Evolutionary conservation across 1,139 yeast genomes (phyloP).

Genomic region (Yamadazyma blattariae): DNA sequence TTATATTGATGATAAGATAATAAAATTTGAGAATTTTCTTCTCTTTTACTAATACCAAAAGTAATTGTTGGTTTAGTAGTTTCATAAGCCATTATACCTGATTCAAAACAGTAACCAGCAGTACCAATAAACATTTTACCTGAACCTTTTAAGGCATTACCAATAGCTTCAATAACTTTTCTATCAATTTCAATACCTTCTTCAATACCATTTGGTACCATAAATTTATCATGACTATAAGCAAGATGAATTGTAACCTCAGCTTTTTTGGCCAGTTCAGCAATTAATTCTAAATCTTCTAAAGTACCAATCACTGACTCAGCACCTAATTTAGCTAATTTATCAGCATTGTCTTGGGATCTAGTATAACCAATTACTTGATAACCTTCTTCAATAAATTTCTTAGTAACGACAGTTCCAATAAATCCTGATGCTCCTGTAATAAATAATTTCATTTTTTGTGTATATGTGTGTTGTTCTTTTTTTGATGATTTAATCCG

Average conservation of each 20-base stretch:
- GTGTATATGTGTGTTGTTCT: too few species aligned
- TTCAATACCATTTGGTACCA: background rate
- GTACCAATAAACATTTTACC: conserved; percentile 18
- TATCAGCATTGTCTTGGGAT: conserved; percentile 29
- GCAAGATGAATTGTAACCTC: conserved; percentile 34
- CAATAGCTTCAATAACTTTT: conserved; percentile 18
- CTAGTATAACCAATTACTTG: conserved; percentile 37
- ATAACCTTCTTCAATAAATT: conserved; percentile 25
- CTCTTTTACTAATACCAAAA: conserved; percentile 1
- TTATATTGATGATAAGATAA: conserved; percentile 15
- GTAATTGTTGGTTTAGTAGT: background rate
- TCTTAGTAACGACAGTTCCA: conserved; percentile 29
- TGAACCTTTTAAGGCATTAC: conserved; percentile 19
- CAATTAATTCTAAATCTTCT: conserved; percentile 19
- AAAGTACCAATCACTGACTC: conserved; percentile 22
- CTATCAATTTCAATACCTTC: conserved; percentile 16
- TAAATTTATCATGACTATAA: conserved; percentile 16
- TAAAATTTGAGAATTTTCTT: conserved; percentile 3
- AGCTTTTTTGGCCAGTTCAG: conserved; percentile 18
- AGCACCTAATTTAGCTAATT: conserved; percentile 20
- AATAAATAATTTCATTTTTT: conserved; percentile 28
- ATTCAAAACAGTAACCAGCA: conserved; percentile 10
- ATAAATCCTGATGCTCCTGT: conserved; percentile 42
- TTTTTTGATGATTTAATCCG: too few species aligned
- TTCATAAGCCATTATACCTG: background rate